Evolutionary conservation across 805 yeast genomes (phyloP), one percentile per base, ranked within the genome.

Genomic region (Candida sphagnicola): DNA sequence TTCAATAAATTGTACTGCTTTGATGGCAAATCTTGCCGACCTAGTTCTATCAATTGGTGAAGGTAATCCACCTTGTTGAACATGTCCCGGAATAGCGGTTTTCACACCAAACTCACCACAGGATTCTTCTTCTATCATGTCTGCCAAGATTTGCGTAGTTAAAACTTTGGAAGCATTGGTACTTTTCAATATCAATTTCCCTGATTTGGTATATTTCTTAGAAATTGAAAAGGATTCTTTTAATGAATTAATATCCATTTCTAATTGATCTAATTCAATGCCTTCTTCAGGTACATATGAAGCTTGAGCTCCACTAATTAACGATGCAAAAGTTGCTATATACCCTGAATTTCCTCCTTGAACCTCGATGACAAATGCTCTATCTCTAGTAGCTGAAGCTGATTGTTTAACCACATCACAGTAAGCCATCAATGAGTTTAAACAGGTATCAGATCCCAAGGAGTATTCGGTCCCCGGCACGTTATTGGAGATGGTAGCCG

Each of bases 381-480:
- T 77, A 53, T 87, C 85, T 70, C 99, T 80, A 2, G 96, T 78
- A 13, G 99, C 87, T 15, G 96, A 82, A 2, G 99, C 99, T 37
- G 89, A 78, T 69, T 87, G 96, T 67, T 93, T 90, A 49, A 93
- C 83, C 18, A 86, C 88, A 62, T 93, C 99, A 67, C 98, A 91
- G 71, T 93, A 93, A 41, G 84, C 80, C 46, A 89, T 88, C 53
- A 93, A 73, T 8, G 93, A 71, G 65, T 93, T 93, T 71, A 93
- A 70, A 71, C 99, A 95, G 8, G 99, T 93, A 61, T 93, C 99
- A 10, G 89, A 75, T 42, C 99, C 99, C 42, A 93, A 67, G 0
- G 97, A 89, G 63, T 89, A 89, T 64, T 93, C 97, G 2, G 98
- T 84, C 43, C 99, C 99, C n/a, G 99, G 99, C 35, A 93, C 98